phyloP scores from a whole-genome alignment of 495 filamentous ascomycete genomes.

The Niebla homalea region DNA sequence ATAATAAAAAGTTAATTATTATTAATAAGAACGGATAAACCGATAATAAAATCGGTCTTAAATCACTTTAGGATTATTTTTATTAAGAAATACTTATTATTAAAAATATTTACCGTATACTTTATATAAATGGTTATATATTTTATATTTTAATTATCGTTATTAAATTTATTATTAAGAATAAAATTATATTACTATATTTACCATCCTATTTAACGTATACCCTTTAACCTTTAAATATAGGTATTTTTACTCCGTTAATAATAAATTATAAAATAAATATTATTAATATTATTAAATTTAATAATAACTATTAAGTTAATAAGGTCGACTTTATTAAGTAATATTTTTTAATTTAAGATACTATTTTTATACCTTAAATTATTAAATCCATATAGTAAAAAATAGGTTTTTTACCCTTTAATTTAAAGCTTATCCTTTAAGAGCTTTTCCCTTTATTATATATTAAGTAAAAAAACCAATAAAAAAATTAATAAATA shows the following conservation, averaged over 20 bases:
- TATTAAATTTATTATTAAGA: background rate
- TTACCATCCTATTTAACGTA: background rate
- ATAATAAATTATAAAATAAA: too few relatives aligned
- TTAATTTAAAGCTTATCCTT: too few relatives aligned
- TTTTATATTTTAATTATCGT: background rate
- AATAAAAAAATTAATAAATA: too few relatives aligned
- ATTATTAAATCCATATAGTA: too few relatives aligned
- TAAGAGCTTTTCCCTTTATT: too few relatives aligned
- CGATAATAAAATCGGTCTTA: conserved; percentile 13
- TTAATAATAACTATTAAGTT: background rate
- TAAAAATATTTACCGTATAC: conserved; percentile 12
- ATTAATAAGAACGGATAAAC: conserved; percentile 18
- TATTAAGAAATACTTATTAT: conserved; percentile 6
- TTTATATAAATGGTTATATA: too few relatives aligned
- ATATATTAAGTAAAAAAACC: too few relatives aligned
- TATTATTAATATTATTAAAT: background rate
- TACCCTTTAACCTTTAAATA: background rate
- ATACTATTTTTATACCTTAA: too few relatives aligned
- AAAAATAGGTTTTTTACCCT: too few relatives aligned
- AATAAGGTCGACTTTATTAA: too few relatives aligned
- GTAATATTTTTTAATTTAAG: too few relatives aligned
- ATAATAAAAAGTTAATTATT: background rate
- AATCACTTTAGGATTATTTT: conserved; percentile 17
- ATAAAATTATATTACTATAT: background rate
- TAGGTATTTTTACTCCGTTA: background rate